These are phyloP conservation scores for Fabrea salina DNA, from an alignment of 169 alveolate species.

Conservation along the genomic window DNA sequence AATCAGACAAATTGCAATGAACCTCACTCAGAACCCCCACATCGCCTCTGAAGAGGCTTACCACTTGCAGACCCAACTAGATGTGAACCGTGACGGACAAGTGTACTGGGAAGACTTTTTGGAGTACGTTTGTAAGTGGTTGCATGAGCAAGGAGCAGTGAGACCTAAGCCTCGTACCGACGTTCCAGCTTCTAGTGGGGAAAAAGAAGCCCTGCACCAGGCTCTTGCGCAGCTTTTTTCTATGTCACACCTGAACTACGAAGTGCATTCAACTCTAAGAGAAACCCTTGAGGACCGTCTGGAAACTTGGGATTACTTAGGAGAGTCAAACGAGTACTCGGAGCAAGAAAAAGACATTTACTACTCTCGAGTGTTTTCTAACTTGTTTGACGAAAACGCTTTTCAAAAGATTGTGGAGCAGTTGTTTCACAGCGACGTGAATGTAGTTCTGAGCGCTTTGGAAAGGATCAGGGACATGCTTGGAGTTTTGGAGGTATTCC, in stretches of 20 bases:
- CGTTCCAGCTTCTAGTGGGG: neutral
- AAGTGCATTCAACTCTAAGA: neutral
- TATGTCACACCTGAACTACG: neutral
- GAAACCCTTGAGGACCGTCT: neutral
- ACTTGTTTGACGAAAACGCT: neutral
- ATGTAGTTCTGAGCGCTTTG: neutral
- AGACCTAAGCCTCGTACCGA: slow-evolving; percentile 5
- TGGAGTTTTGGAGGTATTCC: neutral
- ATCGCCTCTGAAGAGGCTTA: neutral
- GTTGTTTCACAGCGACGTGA: neutral
- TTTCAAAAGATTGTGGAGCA: neutral
- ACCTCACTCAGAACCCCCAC: neutral
- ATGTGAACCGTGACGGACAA: slow-evolving; percentile 1
- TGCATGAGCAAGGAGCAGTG: neutral
- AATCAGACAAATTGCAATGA: neutral
- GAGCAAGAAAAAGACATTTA: neutral
- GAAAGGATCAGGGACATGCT: slow-evolving; percentile 7
- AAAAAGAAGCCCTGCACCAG: neutral
- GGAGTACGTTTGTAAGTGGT: neutral
- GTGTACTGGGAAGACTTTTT: slow-evolving; percentile 14
- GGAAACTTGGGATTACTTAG: slow-evolving; percentile 28
- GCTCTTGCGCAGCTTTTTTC: neutral
- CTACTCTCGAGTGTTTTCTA: neutral
- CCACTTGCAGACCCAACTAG: neutral
- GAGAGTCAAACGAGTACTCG: neutral